These are phyloP conservation scores for Nematodospora valgi DNA, from an alignment of 805 yeast species.

Conservation along the genomic window DNA sequence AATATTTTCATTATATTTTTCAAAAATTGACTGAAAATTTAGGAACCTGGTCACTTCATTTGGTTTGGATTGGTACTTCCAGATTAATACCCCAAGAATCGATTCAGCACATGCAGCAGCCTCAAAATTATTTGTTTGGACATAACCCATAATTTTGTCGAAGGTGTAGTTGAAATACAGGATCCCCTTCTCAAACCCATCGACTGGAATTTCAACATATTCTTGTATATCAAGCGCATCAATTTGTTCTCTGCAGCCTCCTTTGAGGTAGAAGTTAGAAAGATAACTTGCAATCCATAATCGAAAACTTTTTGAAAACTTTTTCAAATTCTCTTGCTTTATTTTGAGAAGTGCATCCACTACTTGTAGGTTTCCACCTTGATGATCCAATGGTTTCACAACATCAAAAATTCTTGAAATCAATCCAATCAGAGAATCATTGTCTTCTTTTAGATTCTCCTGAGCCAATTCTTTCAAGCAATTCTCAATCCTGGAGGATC, in stretches of 20 bases:
- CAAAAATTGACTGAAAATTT: constrained; percentile 17
- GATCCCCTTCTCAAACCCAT: constrained; percentile 14
- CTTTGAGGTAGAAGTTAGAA: constrained; percentile 18
- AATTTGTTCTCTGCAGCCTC: constrained; percentile 13
- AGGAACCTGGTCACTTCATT: constrained; percentile 18
- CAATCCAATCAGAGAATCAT: not conserved
- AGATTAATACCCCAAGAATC: constrained; percentile 37
- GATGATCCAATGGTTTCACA: constrained; percentile 5
- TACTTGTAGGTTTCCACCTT: constrained; percentile 3
- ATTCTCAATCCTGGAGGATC: constrained; percentile 3
- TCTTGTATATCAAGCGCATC: constrained; percentile 6
- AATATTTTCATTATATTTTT: constrained; percentile 16
- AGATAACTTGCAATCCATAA: constrained; percentile 23
- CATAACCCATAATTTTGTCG: constrained; percentile 17
- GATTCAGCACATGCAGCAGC: constrained; percentile 33
- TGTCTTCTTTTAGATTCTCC: constrained; percentile 1
- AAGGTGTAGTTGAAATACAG: constrained; percentile 20
- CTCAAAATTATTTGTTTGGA: constrained; percentile 14
- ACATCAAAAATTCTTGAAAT: constrained; percentile 8
- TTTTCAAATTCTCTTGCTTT: not conserved
- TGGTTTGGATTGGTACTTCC: constrained; percentile 18
- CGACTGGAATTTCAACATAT: constrained; percentile 3
- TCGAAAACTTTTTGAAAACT: constrained; percentile 13
- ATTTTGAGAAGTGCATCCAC: constrained; percentile 9
- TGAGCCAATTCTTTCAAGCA: no score